Evolutionary conservation across 2,329 filamentous ascomycete genomes (phyloP), one percentile per base, ranked within the genome.

Genomic region (Colletotrichum paranaense): DNA sequence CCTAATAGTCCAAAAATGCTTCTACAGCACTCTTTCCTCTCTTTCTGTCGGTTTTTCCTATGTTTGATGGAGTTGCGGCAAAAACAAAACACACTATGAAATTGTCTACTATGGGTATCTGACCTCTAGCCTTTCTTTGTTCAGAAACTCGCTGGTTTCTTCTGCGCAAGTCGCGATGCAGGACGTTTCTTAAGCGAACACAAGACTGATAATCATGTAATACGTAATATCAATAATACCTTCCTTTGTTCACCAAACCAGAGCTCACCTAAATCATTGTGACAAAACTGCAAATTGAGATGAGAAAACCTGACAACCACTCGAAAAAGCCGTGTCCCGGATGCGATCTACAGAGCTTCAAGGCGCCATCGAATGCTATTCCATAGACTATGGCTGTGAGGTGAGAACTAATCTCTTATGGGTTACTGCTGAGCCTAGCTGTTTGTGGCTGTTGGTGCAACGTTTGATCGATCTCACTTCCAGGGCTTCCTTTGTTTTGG

Each of bases 141-240:
- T 55, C 49, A 7, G 32, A 64, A 22, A 35, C 30, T 6, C 30
- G 22, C 30, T 26, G 49, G 49, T 28, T n/a, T 64, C 30, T 56
- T 28, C 22, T 28, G 49, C 28, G 62, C 62, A 35, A 28, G 49
- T 24, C 28, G 49, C 62, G 53, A 26, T 12, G 30, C 49, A 30
- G 22, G 30, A 24, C 3, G 62, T 55, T 55, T 28, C 32, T 14
- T 42, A 16, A 7, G 22, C n/a, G 19, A 63, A 53, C n/a, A 63
- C 60, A 53, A 63, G 60, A 63, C 46, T 63, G 62, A n/a, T 56
- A 64, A 64, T 64, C 49, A 55, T 64, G 62, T 56, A 56, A 64
- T 64, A 63, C 16, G 24, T 64, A 64, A 64, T 64, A 42, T 56
- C 49, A 64, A 64, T 64, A 64, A 28, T 35, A 56, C 62, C 49